phyloP scores from a whole-genome alignment of 805 yeast genomes.

The Peterozyma xylosa region DNA sequence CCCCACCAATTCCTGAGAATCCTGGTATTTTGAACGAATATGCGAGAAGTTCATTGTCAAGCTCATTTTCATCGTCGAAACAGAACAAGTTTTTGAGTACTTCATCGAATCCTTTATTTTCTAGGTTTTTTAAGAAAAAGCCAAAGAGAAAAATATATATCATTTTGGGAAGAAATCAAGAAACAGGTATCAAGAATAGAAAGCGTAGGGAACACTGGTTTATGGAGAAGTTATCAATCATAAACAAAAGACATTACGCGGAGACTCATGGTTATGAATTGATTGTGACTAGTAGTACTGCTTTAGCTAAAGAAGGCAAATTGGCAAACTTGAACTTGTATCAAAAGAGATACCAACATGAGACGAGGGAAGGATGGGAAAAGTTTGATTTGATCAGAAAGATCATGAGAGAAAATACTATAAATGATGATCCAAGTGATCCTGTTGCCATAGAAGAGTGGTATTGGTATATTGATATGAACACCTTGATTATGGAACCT shows the following conservation, averaged over 20 bases:
- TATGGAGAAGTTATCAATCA: slow-evolving; percentile 37
- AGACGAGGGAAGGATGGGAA: slow-evolving; percentile 40
- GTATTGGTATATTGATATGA: slow-evolving; percentile 35
- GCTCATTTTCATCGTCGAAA: background rate
- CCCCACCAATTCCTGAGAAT: slow-evolving; percentile 16
- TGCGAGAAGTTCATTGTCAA: background rate
- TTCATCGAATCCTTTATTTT: background rate
- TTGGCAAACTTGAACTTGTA: slow-evolving; percentile 31
- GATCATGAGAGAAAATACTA: slow-evolving; percentile 23
- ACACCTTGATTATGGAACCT: slow-evolving; percentile 34
- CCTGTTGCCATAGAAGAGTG: slow-evolving; percentile 20
- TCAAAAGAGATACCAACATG: slow-evolving; percentile 40
- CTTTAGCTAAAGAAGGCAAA: slow-evolving; percentile 13
- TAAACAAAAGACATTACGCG: slow-evolving; percentile 42
- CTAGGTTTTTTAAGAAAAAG: slow-evolving; percentile 2
- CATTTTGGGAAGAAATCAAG: slow-evolving; percentile 30
- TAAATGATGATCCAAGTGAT: slow-evolving; percentile 14
- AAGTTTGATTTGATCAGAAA: slow-evolving; percentile 28
- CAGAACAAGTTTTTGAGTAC: background rate
- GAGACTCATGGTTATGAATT: slow-evolving; percentile 39
- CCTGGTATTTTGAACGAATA: slow-evolving; percentile 19
- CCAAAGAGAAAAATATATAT: slow-evolving; percentile 25
- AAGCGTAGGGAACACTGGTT: slow-evolving; percentile 34
- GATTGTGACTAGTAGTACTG: slow-evolving; percentile 21
- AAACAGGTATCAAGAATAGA: slow-evolving; percentile 31